Evolutionary conservation across 371 early-diverging fungal species (phyloP), one percentile per base, ranked within the genome.

Genomic region (Phascolomyces articulosus): DNA sequence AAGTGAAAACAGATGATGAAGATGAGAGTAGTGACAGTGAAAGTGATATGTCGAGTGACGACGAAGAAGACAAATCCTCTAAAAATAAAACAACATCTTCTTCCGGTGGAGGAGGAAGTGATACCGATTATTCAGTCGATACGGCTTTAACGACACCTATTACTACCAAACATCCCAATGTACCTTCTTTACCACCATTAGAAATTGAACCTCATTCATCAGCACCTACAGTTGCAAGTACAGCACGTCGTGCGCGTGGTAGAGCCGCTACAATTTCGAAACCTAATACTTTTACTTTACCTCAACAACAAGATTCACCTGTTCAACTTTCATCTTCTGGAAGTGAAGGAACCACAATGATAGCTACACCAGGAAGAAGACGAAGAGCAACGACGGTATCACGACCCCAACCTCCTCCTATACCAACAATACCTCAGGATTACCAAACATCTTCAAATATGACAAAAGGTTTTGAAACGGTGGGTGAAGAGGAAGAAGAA

Each of bases 1-100:
- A 79, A 49, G 80, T 79, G 3, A 70, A 70, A 58, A 75, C 81
- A 21, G 81, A 80, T 61, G 78, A 80, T 62, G 81, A 80, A 44
- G 59, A 51, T 24, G 65, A 58, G 16, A 16, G n/a, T 29, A 51
- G 62, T 59, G 60, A 59, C 26, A 44, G 47, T 20, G 47, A 47
- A 21, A 40, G 10, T 27, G 44, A 59, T 23, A 24, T 23, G 23
- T 0, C 47, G 40, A n/a, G 0, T 40, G 20, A 26, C 31, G 10
- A 31, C 31, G 31, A 31, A 6, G 2, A 34, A n/a, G n/a, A n/a
- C n/a, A n/a, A n/a, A n/a, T n/a, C 34, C 6, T 9, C 34, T 24
- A 26, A 59, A 23, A 38, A 59, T n/a, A 47, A 40, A 26, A 20
- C 47, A 6, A 7, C 51, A 44, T 21, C 59, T 26, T 40, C 56